Evolutionary conservation across 306 rosid species (phyloP), one percentile per base, ranked within the genome.

Genomic region (Hippophae gyantsensis): DNA sequence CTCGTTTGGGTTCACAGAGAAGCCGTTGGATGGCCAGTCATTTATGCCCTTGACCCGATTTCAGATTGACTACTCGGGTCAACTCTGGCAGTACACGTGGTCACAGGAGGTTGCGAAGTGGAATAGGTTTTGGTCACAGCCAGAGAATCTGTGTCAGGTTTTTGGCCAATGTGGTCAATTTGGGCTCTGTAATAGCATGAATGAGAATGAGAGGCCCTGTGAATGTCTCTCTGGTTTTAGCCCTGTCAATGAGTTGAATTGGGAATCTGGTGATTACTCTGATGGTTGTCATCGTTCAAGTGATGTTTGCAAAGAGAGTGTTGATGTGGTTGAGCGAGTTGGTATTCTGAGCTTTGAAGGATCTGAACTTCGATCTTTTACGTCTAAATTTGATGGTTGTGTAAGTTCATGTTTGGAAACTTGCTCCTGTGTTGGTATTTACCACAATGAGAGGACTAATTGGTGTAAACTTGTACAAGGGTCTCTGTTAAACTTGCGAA

Each of bases 31-130:
- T 0, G 51, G 45, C 7, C 79, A 83, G 48, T 6, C 40, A 64
- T 42, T 11, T 0, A 79, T 71, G 1, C 90, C 86, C 26, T 47
- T 78, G 10, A 79, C 84, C 10, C 60, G 69, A 76, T 89, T 89
- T 57, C 76, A 69, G 14, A 46, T 89, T 8, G 81, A 86, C 43
- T 42, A 52, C 10, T 25, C 11, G 13, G 97, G 97, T 2, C 83
- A 59, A 78, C 52, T 89, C n/a, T 42, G 43, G 58, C 97, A 89
- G 86, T 83, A 72, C 73, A 74, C 89, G 4, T 89, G 92, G 95
- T 67, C 66, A 13, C 54, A 13, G 18, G 86, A 79, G 71, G 10
- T 52, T 0, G 81, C 74, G 60, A 67, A 68, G 7, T 89, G 97
- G 97, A 58, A 81, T 69, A 72, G 0, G 70, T 89, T 89, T 46